Percentiles rank a stretch among this genome's conserved stretches.
Conservation (phyloP, 768 basidiomycete species). For the Lactifluus pinguis region DNA sequence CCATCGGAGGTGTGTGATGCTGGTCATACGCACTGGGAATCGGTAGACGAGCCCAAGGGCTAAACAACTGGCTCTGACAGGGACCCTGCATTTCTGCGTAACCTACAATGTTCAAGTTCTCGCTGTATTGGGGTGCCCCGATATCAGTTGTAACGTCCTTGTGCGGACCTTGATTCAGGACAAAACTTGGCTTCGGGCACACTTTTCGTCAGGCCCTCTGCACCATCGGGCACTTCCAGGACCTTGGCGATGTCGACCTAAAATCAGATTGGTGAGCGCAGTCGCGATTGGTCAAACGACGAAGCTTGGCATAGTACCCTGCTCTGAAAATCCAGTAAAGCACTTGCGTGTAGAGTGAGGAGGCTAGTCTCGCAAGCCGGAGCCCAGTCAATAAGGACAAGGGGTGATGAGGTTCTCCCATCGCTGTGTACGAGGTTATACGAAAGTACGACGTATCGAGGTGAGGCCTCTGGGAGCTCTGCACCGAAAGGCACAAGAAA, state of each 20-base stretch:
- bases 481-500: no score
- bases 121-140: not conserved
- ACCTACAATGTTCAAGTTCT: not conserved
- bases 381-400: conserved; percentile 85
- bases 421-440: conserved; percentile 74
- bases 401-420: conserved; percentile 76
- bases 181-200: conserved; percentile 53
- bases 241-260: conserved; percentile 74
- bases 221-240: conserved; percentile 73
- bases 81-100: not conserved
- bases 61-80: no score
- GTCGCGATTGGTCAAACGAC: not conserved
- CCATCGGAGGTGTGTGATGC: no score
- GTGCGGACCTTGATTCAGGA: not conserved
- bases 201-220: conserved; percentile 71
- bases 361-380: conserved; percentile 73
- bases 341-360: conserved; percentile 73
- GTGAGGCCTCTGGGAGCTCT: conserved; percentile 86
- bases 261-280: conserved; percentile 1
- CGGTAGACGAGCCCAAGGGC: no score
- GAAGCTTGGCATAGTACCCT: conserved; percentile 37
- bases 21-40: no score
- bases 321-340: conserved; percentile 67
- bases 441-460: conserved; percentile 78
- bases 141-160: not conserved